Percentiles rank a stretch among this genome's conserved stretches.
These are phyloP conservation scores for Cladosporium halotolerans DNA, from an alignment of 2,329 filamentous ascomycete genomes.

Conservation along the genomic window DNA sequence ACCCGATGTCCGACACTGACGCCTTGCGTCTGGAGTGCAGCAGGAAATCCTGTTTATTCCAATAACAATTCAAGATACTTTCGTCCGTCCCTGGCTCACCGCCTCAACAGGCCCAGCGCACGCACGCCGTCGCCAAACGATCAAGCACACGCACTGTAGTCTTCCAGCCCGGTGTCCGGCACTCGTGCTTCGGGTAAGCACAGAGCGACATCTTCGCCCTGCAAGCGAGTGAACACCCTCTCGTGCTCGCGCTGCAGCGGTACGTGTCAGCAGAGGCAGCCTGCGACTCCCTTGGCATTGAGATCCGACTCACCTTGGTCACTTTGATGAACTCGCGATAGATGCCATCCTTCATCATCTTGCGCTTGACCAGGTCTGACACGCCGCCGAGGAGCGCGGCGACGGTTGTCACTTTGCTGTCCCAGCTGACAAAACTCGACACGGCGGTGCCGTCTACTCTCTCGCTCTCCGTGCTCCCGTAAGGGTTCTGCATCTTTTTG, in stretches of 20 bases:
- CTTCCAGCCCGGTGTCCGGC: background rate
- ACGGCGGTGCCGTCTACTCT: constrained; percentile 35
- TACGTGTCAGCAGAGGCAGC: background rate
- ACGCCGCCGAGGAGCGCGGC: constrained; percentile 36
- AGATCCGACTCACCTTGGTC: background rate
- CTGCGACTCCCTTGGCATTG: background rate
- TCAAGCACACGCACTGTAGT: background rate
- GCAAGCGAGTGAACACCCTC: background rate
- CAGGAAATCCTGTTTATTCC: no score
- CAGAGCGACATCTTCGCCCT: background rate
- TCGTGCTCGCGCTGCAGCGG: background rate
- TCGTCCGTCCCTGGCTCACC: no score
- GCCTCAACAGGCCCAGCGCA: no score
- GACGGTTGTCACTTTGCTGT: constrained; percentile 40
- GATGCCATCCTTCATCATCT: background rate
- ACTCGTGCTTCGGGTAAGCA: background rate
- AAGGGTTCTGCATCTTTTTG: constrained; percentile 42
- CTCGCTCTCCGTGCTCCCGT: constrained; percentile 38
- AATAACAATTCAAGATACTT: no score
- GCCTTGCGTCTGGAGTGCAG: no score
- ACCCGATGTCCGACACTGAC: no score
- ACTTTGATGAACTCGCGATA: background rate
- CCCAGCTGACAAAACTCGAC: constrained; percentile 39
- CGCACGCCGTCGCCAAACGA: no score
- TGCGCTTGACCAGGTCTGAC: constrained; percentile 28